Conservation (phyloP, 2,329 filamentous ascomycete species). For the Lomentospora prolificans region DNA sequence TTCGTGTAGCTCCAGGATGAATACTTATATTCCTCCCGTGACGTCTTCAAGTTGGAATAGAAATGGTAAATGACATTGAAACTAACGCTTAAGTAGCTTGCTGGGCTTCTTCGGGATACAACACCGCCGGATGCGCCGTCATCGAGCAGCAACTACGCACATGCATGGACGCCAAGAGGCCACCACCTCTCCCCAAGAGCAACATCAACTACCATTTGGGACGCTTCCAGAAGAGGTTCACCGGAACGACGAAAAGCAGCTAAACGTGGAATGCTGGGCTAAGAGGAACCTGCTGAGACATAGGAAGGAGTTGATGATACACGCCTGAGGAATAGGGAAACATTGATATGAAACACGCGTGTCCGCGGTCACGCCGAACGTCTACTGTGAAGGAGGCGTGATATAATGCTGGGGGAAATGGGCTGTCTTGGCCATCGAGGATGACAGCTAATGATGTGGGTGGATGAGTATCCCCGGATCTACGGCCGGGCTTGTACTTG, state of each 20-base stretch:
- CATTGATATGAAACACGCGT: not conserved
- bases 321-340: no score
- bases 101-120: slow-evolving; percentile 73
- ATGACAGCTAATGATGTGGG: not conserved
- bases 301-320: no score
- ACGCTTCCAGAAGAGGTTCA: slow-evolving; percentile 66
- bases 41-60: not conserved
- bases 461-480: not conserved
- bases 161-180: slow-evolving; percentile 72
- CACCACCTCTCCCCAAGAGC: slow-evolving; percentile 41
- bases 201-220: slow-evolving; percentile 90
- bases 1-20: slow-evolving; percentile 22
- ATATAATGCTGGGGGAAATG: not conserved
- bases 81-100: slow-evolving; percentile 46
- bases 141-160: slow-evolving; percentile 50
- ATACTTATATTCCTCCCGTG: not conserved
- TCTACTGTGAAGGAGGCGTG: no score
- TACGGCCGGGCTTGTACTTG: not conserved
- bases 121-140: slow-evolving; percentile 45
- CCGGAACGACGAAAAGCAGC: slow-evolving; percentile 26
- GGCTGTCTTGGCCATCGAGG: not conserved
- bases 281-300: no score
- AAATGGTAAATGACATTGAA: not conserved
- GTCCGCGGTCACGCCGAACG: no score
- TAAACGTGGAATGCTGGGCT: slow-evolving; percentile 16